Evolutionary conservation across 2,329 filamentous ascomycete species (phyloP).

Genomic region (Sporothrix curviconia): DNA sequence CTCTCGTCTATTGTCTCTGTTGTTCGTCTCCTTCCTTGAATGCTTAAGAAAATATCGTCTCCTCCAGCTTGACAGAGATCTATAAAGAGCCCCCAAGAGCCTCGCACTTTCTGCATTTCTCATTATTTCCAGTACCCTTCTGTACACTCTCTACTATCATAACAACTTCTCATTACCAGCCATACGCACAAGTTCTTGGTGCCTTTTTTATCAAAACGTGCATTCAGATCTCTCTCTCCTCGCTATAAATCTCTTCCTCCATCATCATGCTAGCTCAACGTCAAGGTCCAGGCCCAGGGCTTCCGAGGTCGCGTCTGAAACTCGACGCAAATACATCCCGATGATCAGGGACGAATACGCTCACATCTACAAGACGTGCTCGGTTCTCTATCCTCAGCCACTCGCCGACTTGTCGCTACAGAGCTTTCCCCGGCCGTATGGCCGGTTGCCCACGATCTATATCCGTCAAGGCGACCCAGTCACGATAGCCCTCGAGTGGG

Average conservation of each 20-base stretch:
- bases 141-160: background rate
- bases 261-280: conserved; percentile 11
- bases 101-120: background rate
- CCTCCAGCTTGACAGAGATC: too few relatives aligned
- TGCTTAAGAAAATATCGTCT: too few relatives aligned
- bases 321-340: conserved; percentile 64
- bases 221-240: too few relatives aligned
- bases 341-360: conserved; percentile 52
- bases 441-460: conserved; percentile 39
- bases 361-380: conserved; percentile 49
- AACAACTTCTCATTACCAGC: background rate
- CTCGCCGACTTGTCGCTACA: conserved; percentile 38
- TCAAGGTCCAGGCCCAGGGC: conserved; percentile 50
- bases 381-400: conserved; percentile 50
- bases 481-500: conserved; percentile 54
- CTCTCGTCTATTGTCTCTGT: background rate
- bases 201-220: too few relatives aligned
- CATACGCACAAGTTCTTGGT: too few relatives aligned
- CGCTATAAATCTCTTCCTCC: too few relatives aligned
- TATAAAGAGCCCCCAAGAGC: background rate
- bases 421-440: conserved; percentile 31
- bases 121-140: background rate
- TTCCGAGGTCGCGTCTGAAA: conserved; percentile 65
- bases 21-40: background rate
- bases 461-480: conserved; percentile 54